Percentiles rank a stretch among this genome's conserved stretches.
Conservation (phyloP, 495 filamentous ascomycete genomes). For the Talaromyces stipitatus region DNA sequence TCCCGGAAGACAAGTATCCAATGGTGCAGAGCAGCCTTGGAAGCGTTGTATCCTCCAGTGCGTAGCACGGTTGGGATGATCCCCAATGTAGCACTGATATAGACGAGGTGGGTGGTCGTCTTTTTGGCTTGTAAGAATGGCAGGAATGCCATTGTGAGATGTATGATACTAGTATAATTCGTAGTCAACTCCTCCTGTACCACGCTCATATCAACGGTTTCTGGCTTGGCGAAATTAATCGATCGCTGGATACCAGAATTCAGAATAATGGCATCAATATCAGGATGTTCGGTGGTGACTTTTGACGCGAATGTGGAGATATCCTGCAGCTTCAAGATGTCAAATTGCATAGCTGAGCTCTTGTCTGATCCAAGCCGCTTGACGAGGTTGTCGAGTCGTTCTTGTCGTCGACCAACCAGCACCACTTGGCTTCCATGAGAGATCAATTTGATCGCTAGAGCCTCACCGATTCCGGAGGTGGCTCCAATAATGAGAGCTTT, state of each 20-base stretch:
- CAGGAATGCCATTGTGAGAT: slow-evolving; percentile 54
- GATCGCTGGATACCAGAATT: slow-evolving; percentile 40
- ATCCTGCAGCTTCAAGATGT: slow-evolving; percentile 53
- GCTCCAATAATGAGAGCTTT: slow-evolving; percentile 65
- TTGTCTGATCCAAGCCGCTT: slow-evolving; percentile 50
- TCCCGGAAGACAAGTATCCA: slow-evolving; percentile 52
- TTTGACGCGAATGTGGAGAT: slow-evolving; percentile 42
- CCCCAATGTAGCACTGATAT: slow-evolving; percentile 37
- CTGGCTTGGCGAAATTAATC: slow-evolving; percentile 57
- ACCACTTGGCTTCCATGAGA: slow-evolving; percentile 53
- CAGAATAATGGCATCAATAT: slow-evolving; percentile 35
- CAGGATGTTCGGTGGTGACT: slow-evolving; percentile 49
- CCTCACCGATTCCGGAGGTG: slow-evolving; percentile 63
- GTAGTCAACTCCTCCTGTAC: slow-evolving; percentile 53
- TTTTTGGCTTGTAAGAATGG: slow-evolving; percentile 50
- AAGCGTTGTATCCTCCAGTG: slow-evolving; percentile 35
- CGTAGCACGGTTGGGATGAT: slow-evolving; percentile 36
- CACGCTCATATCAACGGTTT: slow-evolving; percentile 46
- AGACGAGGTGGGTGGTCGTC: slow-evolving; percentile 23
- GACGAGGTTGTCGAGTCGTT: slow-evolving; percentile 56
- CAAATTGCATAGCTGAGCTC: slow-evolving; percentile 45
- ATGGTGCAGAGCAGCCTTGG: slow-evolving; percentile 41
- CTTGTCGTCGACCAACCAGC: slow-evolving; percentile 56
- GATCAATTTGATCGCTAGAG: slow-evolving; percentile 56
- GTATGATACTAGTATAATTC: slow-evolving; percentile 60